These are phyloP conservation scores for Moringa oleifera DNA, from an alignment of 345 rosid genomes.

Conservation along the genomic window DNA sequence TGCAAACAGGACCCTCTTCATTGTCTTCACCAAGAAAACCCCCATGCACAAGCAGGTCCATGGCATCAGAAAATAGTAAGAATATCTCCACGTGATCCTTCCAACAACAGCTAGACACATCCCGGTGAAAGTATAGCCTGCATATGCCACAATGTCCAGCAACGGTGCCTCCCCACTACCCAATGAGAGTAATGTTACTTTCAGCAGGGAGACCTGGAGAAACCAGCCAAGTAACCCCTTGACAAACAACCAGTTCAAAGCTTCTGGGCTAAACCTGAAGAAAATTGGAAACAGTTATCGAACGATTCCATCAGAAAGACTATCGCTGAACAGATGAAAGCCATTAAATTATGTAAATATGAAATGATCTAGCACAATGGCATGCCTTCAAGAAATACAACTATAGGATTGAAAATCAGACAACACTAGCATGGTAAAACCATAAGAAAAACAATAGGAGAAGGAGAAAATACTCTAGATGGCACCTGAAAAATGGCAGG, in stretches of 20 bases:
- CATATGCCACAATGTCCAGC: slow-evolving; percentile 83
- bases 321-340: neutral
- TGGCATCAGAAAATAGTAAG: slow-evolving; percentile 75
- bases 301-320: too few relatives aligned
- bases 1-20: slow-evolving; percentile 91
- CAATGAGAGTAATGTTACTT: slow-evolving; percentile 69
- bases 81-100: slow-evolving; percentile 58
- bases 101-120: slow-evolving; percentile 71
- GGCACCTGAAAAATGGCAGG: too few relatives aligned
- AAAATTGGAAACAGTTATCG: neutral
- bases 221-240: slow-evolving; percentile 94
- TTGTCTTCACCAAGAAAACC: slow-evolving; percentile 86
- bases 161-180: slow-evolving; percentile 93
- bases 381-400: neutral
- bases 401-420: neutral
- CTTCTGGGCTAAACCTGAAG: slow-evolving; percentile 84
- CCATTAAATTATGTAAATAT: too few relatives aligned
- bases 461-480: too few relatives aligned
- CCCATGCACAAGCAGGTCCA: slow-evolving; percentile 85
- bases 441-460: too few relatives aligned
- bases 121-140: slow-evolving; percentile 80
- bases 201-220: slow-evolving; percentile 74
- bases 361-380: neutral
- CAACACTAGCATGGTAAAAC: neutral
- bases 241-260: slow-evolving; percentile 79